These are phyloP conservation scores for Saccharomycopsis fodiens DNA, from an alignment of 805 yeast species.

Conservation along the genomic window DNA sequence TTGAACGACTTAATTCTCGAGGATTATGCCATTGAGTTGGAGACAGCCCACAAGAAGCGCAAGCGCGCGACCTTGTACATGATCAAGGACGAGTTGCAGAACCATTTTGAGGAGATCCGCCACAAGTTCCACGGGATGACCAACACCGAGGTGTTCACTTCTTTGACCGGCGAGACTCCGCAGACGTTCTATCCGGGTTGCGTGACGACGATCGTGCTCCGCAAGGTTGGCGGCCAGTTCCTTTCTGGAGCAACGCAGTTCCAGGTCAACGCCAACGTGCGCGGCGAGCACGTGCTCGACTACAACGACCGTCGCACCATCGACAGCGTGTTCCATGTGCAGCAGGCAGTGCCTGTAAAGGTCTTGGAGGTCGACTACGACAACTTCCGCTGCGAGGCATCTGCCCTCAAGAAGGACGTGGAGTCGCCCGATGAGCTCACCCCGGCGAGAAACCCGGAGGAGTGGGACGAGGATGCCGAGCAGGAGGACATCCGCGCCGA, in stretches of 20 bases:
- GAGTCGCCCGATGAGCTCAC: constrained; percentile 34
- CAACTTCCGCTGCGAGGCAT: constrained; percentile 65
- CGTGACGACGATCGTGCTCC: constrained; percentile 68
- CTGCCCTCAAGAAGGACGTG: constrained; percentile 61
- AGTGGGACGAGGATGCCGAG: constrained; percentile 81
- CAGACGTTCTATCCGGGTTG: constrained; percentile 61
- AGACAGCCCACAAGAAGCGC: constrained; percentile 59
- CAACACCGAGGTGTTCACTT: constrained; percentile 70
- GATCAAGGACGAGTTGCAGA: constrained; percentile 80
- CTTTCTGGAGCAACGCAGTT: constrained; percentile 43
- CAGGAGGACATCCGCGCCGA: constrained; percentile 54
- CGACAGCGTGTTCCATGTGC: constrained; percentile 40
- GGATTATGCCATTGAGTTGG: constrained; percentile 88
- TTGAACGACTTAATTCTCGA: constrained; percentile 83
- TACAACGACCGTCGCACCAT: constrained; percentile 40
- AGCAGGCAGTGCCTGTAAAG: constrained; percentile 85
- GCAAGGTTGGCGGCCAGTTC: constrained; percentile 45
- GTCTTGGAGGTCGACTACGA: constrained; percentile 64
- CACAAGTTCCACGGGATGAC: constrained; percentile 57
- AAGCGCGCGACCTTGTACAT: constrained; percentile 74
- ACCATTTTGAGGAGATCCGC: constrained; percentile 83
- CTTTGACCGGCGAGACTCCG: constrained; percentile 81
- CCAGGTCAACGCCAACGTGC: constrained; percentile 54
- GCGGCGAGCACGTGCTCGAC: constrained; percentile 39
- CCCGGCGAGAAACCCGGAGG: constrained; percentile 44